Evolutionary conservation across 2,329 filamentous ascomycete species (phyloP).

Genomic region (Botrytis squamosa): DNA sequence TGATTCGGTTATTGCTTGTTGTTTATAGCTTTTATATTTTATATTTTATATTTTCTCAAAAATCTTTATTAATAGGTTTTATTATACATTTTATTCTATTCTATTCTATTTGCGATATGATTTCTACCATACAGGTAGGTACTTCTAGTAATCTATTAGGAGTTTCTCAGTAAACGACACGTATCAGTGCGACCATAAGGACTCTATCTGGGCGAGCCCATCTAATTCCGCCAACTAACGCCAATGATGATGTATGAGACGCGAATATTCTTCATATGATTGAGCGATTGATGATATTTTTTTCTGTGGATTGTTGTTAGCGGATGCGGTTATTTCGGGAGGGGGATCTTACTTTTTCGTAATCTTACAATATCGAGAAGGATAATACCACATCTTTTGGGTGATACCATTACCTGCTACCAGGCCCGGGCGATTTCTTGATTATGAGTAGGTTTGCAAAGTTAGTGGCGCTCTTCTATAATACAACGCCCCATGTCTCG

Average conservation of each 20-base stretch:
- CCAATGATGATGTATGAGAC: not conserved
- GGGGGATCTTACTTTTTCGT: not conserved
- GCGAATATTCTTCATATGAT: not conserved
- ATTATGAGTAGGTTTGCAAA: not conserved
- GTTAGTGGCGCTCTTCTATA: not conserved
- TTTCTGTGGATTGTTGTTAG: not conserved
- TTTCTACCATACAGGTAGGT: not conserved
- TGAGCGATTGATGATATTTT: not conserved
- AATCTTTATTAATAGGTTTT: too few relatives aligned
- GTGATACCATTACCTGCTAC: too few relatives aligned
- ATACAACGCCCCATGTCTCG: too few relatives aligned
- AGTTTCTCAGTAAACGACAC: too few relatives aligned
- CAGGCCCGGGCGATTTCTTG: too few relatives aligned
- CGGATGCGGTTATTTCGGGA: not conserved
- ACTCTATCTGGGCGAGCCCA: not conserved
- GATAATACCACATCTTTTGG: not conserved
- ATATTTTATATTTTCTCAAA: too few relatives aligned
- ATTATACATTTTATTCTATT: too few relatives aligned
- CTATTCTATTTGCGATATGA: too few relatives aligned
- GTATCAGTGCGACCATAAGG: not conserved
- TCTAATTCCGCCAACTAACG: rapidly evolving
- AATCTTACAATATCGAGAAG: too few relatives aligned
- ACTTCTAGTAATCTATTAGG: not conserved
- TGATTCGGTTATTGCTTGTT: too few relatives aligned
- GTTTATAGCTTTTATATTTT: too few relatives aligned